Conservation (phyloP, 371 early-diverging fungal species). For the Blakeslea trispora region DNA sequence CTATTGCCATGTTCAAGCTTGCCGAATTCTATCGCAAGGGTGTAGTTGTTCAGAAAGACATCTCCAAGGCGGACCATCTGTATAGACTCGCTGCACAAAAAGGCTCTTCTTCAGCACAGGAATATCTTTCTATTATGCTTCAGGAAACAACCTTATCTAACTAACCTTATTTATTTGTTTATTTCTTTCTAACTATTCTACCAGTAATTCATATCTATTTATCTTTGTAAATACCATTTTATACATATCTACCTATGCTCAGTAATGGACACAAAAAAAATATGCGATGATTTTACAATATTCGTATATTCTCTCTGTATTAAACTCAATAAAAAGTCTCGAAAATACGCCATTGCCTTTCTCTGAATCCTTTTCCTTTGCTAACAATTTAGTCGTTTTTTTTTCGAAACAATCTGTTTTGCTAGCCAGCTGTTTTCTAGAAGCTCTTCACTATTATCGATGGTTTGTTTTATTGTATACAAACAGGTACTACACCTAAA, state of each 20-base stretch:
- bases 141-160: slow-evolving; percentile 2
- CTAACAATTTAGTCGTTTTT: too few species aligned
- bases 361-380: too few species aligned
- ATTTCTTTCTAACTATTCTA: neutral
- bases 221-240: neutral
- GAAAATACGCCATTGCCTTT: too few species aligned
- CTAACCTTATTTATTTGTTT: neutral
- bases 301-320: too few species aligned
- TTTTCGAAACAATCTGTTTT: too few species aligned
- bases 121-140: slow-evolving; percentile 12
- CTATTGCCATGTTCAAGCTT: slow-evolving; percentile 34
- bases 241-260: neutral
- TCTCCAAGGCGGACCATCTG: slow-evolving; percentile 24
- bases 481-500: too few species aligned
- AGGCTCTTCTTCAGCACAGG: slow-evolving; percentile 26
- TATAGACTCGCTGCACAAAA: slow-evolving; percentile 31
- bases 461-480: too few species aligned
- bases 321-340: too few species aligned
- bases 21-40: slow-evolving; percentile 44
- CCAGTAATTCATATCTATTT: neutral
- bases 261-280: too few species aligned
- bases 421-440: too few species aligned
- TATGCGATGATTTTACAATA: too few species aligned
- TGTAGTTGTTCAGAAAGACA: slow-evolving; percentile 16
- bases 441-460: too few species aligned